Conservation (phyloP, 176 grass and related monocot genomes). For the Triticum turgidum region DNA sequence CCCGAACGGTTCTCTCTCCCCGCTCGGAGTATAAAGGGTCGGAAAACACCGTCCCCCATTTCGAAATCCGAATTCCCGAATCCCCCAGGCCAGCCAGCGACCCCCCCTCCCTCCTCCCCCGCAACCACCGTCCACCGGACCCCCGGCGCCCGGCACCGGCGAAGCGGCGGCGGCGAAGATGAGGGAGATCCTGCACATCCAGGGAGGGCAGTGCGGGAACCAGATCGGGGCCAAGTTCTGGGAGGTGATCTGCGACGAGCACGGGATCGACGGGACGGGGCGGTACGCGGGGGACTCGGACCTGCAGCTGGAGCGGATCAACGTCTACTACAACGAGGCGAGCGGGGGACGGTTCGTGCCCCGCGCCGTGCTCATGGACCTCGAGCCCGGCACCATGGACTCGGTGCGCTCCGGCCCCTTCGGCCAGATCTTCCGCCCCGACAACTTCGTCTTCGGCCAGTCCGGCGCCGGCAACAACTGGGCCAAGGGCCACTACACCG, state of each 20-base stretch:
- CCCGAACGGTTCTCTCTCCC: too few species aligned
- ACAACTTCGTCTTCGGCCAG: constrained; percentile 98
- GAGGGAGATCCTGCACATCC: constrained; percentile 97
- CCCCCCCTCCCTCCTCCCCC: neutral
- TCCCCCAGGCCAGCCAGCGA: neutral
- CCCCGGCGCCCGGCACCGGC: neutral
- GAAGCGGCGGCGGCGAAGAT: constrained; percentile 20
- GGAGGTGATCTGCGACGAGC: constrained; percentile 99
- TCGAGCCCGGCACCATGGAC: constrained; percentile 93
- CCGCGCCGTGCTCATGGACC: constrained; percentile 92
- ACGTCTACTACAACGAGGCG: constrained; percentile 98
- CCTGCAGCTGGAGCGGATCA: constrained; percentile 87
- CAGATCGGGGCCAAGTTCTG: constrained; percentile 99
- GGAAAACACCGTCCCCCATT: constrained; percentile 11
- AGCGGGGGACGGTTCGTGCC: constrained; percentile 72
- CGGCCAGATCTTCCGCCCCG: constrained; percentile 93
- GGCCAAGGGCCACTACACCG: constrained; percentile 96
- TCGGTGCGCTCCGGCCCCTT: constrained; percentile 68
- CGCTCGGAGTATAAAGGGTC: neutral
- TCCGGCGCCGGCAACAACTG: constrained; percentile 93
- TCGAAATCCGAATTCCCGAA: constrained; percentile 28
- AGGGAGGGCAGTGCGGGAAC: constrained; percentile 99
- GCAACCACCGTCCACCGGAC: neutral
- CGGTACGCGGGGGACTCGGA: constrained; percentile 82
- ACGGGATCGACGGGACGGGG: constrained; percentile 79